phyloP scores from a whole-genome alignment of 1,139 yeast genomes.

The Kodamaea sp. region DNA sequence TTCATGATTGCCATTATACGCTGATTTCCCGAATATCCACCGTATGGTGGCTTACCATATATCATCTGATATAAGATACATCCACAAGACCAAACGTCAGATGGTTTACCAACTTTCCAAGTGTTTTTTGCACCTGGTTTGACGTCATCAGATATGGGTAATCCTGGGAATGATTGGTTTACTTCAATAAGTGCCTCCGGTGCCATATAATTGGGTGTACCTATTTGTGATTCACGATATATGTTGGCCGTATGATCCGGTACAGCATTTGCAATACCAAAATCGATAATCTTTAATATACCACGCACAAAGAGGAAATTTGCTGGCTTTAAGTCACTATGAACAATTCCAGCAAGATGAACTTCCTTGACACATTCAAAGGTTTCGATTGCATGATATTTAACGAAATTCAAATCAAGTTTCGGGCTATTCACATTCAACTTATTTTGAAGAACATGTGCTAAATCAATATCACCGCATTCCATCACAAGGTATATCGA shows the following conservation, averaged over 20 bases:
- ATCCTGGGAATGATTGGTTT: conserved; percentile 30
- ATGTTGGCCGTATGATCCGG: conserved; percentile 91
- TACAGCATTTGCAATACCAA: conserved; percentile 93
- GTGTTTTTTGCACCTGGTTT: conserved; percentile 32
- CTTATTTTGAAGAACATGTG: conserved; percentile 70
- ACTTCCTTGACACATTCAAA: conserved; percentile 83
- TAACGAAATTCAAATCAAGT: conserved; percentile 73
- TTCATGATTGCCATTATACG: conserved; percentile 82
- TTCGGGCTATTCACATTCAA: conserved; percentile 35
- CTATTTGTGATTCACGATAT: conserved; percentile 87
- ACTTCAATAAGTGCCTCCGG: conserved; percentile 87
- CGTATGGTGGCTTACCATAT: conserved; percentile 91
- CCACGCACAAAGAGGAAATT: conserved; percentile 89
- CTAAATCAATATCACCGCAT: conserved; percentile 89
- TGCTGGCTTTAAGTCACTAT: conserved; percentile 94
- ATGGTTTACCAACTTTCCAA: conserved; percentile 92
- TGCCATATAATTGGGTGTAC: conserved; percentile 97
- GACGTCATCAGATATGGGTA: conserved; percentile 12
- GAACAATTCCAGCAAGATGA: conserved; percentile 85
- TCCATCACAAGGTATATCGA: conserved; percentile 82
- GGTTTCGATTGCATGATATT: conserved; percentile 78
- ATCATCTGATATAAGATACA: conserved; percentile 95
- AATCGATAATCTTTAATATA: conserved; percentile 81
- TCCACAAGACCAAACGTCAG: conserved; percentile 98
- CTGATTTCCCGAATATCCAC: conserved; percentile 72